Conservation (phyloP, 495 filamentous ascomycete species). For the Collariella sp. region DNA sequence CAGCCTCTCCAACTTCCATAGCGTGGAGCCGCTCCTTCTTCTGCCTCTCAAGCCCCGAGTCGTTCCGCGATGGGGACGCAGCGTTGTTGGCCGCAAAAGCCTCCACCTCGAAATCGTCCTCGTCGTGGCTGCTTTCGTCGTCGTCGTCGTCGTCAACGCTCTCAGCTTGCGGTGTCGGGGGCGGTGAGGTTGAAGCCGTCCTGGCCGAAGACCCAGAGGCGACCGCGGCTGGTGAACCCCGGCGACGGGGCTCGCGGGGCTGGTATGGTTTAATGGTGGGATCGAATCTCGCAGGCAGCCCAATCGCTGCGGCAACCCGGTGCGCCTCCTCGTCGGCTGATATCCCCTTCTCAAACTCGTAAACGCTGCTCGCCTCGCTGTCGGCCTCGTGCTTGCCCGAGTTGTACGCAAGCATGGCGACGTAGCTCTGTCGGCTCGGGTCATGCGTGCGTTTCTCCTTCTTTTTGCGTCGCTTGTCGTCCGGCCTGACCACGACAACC, state of each 20-base stretch:
- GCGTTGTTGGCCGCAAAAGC: slow-evolving; percentile 31
- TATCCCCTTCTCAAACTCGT: slow-evolving; percentile 40
- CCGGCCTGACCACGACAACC: slow-evolving; percentile 91
- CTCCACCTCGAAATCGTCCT: slow-evolving; percentile 46
- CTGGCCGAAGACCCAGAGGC: slow-evolving; percentile 22
- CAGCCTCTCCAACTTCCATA: slow-evolving; percentile 49
- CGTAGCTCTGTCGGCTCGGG: slow-evolving; percentile 69
- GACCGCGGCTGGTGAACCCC: slow-evolving; percentile 21
- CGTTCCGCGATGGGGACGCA: slow-evolving; percentile 10
- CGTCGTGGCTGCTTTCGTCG: slow-evolving; percentile 41
- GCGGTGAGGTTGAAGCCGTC: slow-evolving; percentile 14
- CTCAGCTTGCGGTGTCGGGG: slow-evolving; percentile 25
- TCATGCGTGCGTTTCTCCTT: slow-evolving; percentile 80
- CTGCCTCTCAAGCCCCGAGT: slow-evolving; percentile 23
- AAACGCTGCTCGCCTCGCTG: slow-evolving; percentile 37
- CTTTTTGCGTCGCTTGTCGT: slow-evolving; percentile 83
- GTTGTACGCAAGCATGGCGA: slow-evolving; percentile 66
- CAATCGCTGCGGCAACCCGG: slow-evolving; percentile 62
- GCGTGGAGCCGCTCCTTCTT: slow-evolving; percentile 45
- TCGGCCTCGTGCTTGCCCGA: slow-evolving; percentile 47
- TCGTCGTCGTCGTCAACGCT: slow-evolving; percentile 40
- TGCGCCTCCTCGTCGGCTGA: slow-evolving; percentile 57
- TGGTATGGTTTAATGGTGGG: slow-evolving; percentile 43
- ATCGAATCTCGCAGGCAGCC: slow-evolving; percentile 51
- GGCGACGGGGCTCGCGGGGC: slow-evolving; percentile 16